Conservation (phyloP, 352 stramenopile species). For the Plasmopara muralis region DNA sequence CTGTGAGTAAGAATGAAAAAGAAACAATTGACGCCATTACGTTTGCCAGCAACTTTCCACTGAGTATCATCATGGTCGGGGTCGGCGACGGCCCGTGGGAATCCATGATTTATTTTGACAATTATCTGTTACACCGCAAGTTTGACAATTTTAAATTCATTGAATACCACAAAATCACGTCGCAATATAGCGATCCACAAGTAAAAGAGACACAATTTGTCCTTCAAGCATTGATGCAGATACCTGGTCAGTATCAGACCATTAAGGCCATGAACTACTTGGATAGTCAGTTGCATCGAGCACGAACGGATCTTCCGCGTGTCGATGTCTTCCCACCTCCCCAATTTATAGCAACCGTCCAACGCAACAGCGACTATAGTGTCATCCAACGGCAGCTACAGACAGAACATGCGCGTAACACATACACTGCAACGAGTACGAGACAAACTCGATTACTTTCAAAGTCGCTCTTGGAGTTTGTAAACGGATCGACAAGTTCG, state of each 20-base stretch:
- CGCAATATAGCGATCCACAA: conserved; percentile 35
- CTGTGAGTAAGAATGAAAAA: conserved; percentile 80
- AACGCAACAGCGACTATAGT: conserved; percentile 20
- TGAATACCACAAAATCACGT: conserved; percentile 69
- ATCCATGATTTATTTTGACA: conserved; percentile 74
- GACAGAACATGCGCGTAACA: conserved; percentile 2
- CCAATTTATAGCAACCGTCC: conserved; percentile 21
- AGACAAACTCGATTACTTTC: conserved; percentile 22
- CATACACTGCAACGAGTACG: conserved; percentile 6
- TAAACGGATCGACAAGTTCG: conserved; percentile 11
- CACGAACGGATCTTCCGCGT: conserved; percentile 42
- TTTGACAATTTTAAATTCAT: conserved; percentile 89
- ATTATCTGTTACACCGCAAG: conserved; percentile 65
- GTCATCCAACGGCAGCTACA: conserved; percentile 21
- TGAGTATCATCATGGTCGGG: conserved; percentile 77
- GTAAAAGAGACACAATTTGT: conserved; percentile 68
- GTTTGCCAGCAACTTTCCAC: conserved; percentile 67
- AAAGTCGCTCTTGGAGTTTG: conserved; percentile 18
- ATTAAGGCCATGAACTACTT: conserved; percentile 74
- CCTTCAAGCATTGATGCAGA: conserved; percentile 79
- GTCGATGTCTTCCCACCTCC: conserved; percentile 63
- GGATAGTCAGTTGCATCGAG: conserved; percentile 36
- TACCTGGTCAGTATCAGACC: conserved; percentile 71
- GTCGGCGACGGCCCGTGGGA: conserved; percentile 80
- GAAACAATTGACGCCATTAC: conserved; percentile 84